These are phyloP conservation scores for Anaeromyces robustus DNA, from an alignment of 192 early-diverging fungal genomes.

Conservation along the genomic window DNA sequence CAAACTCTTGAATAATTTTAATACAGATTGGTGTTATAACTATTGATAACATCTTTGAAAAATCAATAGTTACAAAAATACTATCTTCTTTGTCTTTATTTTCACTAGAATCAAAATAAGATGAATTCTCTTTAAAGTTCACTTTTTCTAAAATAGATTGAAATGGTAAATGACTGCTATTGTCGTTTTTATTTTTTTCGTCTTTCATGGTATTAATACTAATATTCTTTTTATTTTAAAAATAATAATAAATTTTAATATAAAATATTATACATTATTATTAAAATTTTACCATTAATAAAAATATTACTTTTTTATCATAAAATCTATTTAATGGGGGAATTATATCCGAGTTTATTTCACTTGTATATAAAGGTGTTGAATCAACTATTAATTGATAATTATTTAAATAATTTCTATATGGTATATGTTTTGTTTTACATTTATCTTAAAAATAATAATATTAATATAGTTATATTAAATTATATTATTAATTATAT, in stretches of 20 bases:
- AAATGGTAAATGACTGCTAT: background rate
- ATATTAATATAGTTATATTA: no score
- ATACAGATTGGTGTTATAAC: background rate
- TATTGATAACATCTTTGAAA: background rate
- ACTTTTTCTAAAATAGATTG: background rate
- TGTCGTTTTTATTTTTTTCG: background rate
- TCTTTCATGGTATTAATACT: background rate
- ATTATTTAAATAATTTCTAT: background rate
- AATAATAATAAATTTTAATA: no score
- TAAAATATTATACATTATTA: no score
- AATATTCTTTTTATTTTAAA: background rate
- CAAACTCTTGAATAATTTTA: background rate
- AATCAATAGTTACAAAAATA: background rate
- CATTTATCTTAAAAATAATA: no score
- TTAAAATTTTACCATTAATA: no score
- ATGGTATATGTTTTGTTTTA: background rate
- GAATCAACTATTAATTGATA: background rate
- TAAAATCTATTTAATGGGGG: background rate
- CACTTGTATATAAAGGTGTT: background rate
- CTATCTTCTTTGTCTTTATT: background rate
- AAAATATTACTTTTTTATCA: background rate
- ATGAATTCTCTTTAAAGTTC: background rate
- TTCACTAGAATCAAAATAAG: background rate
- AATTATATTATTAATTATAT: no score
- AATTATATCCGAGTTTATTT: background rate